phyloP scores from a whole-genome alignment of 352 stramenopile species.

The Blastocystis sp. region DNA sequence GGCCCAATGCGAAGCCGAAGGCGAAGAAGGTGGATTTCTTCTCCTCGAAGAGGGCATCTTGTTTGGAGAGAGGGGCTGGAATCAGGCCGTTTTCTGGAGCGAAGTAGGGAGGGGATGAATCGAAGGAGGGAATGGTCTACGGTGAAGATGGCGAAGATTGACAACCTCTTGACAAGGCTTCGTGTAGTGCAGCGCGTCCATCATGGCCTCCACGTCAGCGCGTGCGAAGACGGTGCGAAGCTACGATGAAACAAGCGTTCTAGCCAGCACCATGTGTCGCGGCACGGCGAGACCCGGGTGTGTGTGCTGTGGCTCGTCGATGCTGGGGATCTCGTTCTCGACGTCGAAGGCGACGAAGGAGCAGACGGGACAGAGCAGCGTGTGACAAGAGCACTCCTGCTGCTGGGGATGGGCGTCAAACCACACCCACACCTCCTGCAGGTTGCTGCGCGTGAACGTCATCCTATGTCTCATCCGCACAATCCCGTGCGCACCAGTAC shows the following conservation, averaged over 20 bases:
- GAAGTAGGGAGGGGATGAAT: background rate
- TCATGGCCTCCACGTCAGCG: background rate
- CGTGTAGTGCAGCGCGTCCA: background rate
- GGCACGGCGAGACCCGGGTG: background rate
- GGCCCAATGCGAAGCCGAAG: slow-evolving; percentile 1
- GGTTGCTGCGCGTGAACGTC: background rate
- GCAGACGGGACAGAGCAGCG: background rate
- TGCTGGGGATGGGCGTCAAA: background rate
- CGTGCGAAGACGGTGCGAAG: background rate
- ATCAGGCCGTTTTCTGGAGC: background rate
- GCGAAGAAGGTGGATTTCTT: background rate
- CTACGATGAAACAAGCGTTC: background rate
- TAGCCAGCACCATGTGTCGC: background rate
- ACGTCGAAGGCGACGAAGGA: background rate
- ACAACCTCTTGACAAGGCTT: background rate
- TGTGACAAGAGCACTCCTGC: background rate
- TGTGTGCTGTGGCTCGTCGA: background rate
- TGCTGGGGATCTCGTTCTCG: background rate
- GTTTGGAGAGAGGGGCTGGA: background rate
- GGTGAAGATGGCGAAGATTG: background rate
- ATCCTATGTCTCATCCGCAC: background rate
- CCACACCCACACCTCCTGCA: background rate
- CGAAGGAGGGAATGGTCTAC: background rate
- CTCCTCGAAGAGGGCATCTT: slow-evolving; percentile 16
- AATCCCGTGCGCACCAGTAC: background rate